Conservation (phyloP, 2,329 filamentous ascomycete species). For the Cytospora schulzeri region DNA sequence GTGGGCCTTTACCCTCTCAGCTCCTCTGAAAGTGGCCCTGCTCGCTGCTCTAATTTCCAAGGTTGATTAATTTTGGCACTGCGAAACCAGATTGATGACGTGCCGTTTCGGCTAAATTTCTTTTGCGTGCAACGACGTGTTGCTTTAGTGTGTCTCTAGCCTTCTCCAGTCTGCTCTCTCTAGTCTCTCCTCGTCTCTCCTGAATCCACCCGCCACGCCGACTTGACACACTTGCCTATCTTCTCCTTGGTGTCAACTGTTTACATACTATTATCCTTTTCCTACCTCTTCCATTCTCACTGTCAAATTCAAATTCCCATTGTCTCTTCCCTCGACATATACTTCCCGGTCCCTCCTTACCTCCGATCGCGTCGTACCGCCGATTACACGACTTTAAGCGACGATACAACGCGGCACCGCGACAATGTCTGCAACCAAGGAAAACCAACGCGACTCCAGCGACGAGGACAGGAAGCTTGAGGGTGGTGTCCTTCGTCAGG, state of each 20-base stretch:
- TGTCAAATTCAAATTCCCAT: not conserved
- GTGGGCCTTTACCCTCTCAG: not conserved
- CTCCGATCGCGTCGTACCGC: not conserved
- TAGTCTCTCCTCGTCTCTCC: not conserved
- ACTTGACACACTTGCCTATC: too few relatives aligned
- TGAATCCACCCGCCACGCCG: conserved; percentile 4
- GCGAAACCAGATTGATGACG: conserved; percentile 25
- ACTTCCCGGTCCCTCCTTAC: not conserved
- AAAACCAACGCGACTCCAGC: conserved; percentile 28
- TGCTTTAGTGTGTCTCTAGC: not conserved
- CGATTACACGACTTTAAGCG: not conserved
- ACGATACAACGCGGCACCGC: not conserved
- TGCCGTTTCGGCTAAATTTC: conserved; percentile 27
- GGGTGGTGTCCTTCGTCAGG: conserved; percentile 27
- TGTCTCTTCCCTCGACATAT: not conserved
- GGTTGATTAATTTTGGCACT: conserved; percentile 21
- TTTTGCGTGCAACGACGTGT: conserved; percentile 3
- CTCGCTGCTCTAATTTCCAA: conserved; percentile 15
- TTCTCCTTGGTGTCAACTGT: not conserved
- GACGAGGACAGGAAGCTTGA: conserved; percentile 29
- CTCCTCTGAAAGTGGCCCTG: not conserved
- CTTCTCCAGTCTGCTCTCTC: not conserved
- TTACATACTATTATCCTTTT: not conserved
- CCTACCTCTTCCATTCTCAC: not conserved
- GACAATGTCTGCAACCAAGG: conserved; percentile 27